Conservation (phyloP, 495 filamentous ascomycete genomes). For the Tuber melanosporum region DNA sequence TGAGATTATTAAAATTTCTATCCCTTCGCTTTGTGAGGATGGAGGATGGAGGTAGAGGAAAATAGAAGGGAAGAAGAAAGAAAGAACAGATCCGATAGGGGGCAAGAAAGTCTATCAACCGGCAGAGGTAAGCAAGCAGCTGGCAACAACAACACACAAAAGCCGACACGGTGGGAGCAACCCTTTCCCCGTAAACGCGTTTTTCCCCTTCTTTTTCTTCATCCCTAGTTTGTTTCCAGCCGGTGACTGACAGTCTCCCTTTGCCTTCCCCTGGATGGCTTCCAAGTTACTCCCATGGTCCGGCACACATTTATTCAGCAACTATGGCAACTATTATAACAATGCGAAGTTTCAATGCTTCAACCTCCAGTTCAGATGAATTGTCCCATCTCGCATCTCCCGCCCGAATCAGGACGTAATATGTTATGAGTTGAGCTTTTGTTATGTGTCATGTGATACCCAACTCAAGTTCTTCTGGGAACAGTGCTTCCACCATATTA, state of each 20-base stretch:
- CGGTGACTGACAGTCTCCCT: background rate
- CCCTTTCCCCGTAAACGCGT: background rate
- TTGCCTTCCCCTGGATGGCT: background rate
- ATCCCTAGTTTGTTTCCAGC: background rate
- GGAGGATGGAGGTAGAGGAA: background rate
- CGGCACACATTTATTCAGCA: background rate
- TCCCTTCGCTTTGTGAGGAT: background rate
- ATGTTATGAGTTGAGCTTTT: background rate
- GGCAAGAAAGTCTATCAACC: background rate
- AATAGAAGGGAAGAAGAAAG: conserved; percentile 3
- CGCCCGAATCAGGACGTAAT: background rate
- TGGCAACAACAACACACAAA: conserved; percentile 1
- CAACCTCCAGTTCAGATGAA: background rate
- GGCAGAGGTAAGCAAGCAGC: background rate
- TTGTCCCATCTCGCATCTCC: background rate
- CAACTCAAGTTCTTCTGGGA: background rate
- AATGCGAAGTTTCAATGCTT: background rate
- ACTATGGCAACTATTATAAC: background rate
- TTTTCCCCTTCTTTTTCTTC: background rate
- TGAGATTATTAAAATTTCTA: background rate
- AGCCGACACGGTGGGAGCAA: background rate
- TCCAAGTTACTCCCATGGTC: background rate
- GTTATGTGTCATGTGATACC: background rate
- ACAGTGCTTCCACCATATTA: background rate
- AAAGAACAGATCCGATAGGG: background rate